Percentiles rank a stretch among this genome's conserved stretches.
Evolutionary conservation across 2,329 filamentous ascomycete species (phyloP).

Genomic region (Stagonosporopsis cucurbitacearum): DNA sequence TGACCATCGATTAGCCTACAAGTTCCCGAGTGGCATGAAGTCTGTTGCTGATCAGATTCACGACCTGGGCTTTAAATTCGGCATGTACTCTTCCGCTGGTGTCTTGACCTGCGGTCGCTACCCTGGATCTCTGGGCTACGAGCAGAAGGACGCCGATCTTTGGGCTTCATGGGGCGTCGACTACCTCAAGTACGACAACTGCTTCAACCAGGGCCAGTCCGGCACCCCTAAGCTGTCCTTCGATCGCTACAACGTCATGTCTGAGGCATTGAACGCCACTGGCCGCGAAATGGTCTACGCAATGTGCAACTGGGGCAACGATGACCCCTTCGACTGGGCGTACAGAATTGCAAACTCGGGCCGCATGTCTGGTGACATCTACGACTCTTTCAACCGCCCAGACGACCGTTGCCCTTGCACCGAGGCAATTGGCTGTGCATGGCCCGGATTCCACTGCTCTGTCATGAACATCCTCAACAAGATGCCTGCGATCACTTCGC

Average conservation of each 20-base stretch:
- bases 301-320: conserved; percentile 61
- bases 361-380: conserved; percentile 57
- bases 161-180: conserved; percentile 61
- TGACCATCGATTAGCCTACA: conserved; percentile 19
- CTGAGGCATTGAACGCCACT: conserved; percentile 56
- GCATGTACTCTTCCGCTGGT: conserved; percentile 61
- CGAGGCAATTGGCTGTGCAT: conserved; percentile 51
- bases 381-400: conserved; percentile 55
- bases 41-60: conserved; percentile 58
- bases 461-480: conserved; percentile 60
- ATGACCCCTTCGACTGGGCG: conserved; percentile 56
- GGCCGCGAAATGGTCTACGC: conserved; percentile 55
- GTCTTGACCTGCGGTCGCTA: conserved; percentile 50
- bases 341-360: conserved; percentile 57
- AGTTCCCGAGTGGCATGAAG: conserved; percentile 56
- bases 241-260: conserved; percentile 57
- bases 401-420: conserved; percentile 53
- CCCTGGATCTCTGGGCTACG: conserved; percentile 57
- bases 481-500: conserved; percentile 51
- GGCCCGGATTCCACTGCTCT: conserved; percentile 57
- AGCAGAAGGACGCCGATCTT: conserved; percentile 59
- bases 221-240: conserved; percentile 56
- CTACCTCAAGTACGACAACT: conserved; percentile 61
- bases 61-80: conserved; percentile 57
- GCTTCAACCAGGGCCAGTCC: conserved; percentile 61